Evolutionary conservation across 371 early-diverging fungal species (phyloP), one percentile per base, ranked within the genome.

Genomic region (Mortierella sp.): DNA sequence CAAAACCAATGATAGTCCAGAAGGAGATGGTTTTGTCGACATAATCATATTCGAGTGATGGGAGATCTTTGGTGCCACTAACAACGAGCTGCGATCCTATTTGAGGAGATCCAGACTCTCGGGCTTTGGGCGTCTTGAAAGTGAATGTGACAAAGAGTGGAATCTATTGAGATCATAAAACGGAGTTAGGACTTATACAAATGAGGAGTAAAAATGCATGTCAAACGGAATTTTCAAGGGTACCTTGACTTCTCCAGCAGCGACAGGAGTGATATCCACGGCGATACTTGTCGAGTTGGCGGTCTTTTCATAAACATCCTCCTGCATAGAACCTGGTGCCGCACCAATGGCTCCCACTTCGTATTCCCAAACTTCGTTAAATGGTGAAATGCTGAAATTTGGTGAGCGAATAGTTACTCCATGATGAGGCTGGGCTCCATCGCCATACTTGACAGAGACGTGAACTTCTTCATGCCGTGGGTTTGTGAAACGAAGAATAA

Each of bases 311-410:
- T 88, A 86, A 1, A 90, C 87, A 72, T 90, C 79, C 73, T 85
- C 86, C 84, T 36, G 65, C 21, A 40, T 55, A 40, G 69, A 36
- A 48, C 78, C 70, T 21, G 84, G 70, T 0, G 67, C 50, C 10
- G 75, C 69, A 3, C 85, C 63, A 7, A 81, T 71, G 9, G 86
- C 76, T 16, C 89, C 91, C 47, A 92, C 93, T 40, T 94, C 96
- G 70, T 94, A 95, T 68, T 95, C 96, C 85, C 93, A 92, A 28
- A 94, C 90, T 76, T 95, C 97, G 48, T 93, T 92, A 81, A 89
- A 95, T 4, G 94, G 92, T 4, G 91, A 89, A 24, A 96, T 86
- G 15, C 87, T 87, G 77, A 97, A 96, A 43, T 84, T 84, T 41
- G 93, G 91, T 0, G 95, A 92, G 40, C 90, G 77, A 7, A 95